A percentile compares a stretch with the other conserved stretches of the same genome.
Evolutionary conservation across 2,329 filamentous ascomycete genomes (phyloP).

Genomic region (Neophaeococcomyces aloes): DNA sequence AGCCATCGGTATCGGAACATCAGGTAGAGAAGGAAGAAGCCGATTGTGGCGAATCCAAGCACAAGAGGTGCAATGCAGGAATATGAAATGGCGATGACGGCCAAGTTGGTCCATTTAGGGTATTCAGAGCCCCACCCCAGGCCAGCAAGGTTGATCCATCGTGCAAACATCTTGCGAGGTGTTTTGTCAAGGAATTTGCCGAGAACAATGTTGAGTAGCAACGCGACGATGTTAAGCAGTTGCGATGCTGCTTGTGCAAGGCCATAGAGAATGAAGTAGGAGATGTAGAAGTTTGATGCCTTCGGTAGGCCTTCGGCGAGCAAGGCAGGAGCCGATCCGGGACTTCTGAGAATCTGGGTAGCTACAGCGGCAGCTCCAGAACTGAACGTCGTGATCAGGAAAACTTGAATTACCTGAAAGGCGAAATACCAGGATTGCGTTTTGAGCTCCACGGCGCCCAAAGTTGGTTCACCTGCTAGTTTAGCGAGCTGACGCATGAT

Average conservation of each 20-base stretch:
- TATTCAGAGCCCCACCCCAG: slow-evolving; percentile 77
- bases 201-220: slow-evolving; percentile 16
- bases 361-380: slow-evolving; percentile 68
- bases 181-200: slow-evolving; percentile 35
- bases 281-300: slow-evolving; percentile 89
- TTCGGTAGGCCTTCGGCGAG: slow-evolving; percentile 68
- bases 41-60: slow-evolving; percentile 67
- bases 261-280: slow-evolving; percentile 88
- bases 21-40: slow-evolving; percentile 70
- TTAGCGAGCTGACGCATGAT: slow-evolving; percentile 72
- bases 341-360: slow-evolving; percentile 54
- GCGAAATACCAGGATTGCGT: slow-evolving; percentile 82
- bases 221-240: slow-evolving; percentile 20
- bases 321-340: slow-evolving; percentile 52
- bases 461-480: slow-evolving; percentile 67
- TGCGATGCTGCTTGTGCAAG: slow-evolving; percentile 51
- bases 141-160: slow-evolving; percentile 63
- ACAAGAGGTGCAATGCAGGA: slow-evolving; percentile 79
- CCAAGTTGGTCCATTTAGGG: slow-evolving; percentile 74
- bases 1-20: slow-evolving; percentile 86
- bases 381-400: slow-evolving; percentile 72
- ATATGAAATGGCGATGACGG: slow-evolving; percentile 78
- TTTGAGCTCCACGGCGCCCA: slow-evolving; percentile 71
- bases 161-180: slow-evolving; percentile 64
- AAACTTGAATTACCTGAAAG: slow-evolving; percentile 69